A percentile compares a stretch with the other conserved stretches of the same genome.
These are phyloP conservation scores for Lentinula raphanica DNA, from an alignment of 768 basidiomycete species.

Conservation along the genomic window DNA sequence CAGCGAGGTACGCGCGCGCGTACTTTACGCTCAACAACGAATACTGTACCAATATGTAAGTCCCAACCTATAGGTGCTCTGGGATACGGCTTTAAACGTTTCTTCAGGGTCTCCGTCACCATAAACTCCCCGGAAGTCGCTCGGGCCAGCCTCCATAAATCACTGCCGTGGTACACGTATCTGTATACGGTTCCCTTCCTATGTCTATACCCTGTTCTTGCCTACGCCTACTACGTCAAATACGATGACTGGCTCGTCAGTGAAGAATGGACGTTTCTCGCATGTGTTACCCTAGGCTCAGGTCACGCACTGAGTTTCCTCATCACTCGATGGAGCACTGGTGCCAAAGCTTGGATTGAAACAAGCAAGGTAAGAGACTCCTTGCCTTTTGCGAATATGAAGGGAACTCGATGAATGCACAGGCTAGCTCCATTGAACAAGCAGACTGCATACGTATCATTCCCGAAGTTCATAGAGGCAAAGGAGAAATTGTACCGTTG, in stretches of 20 bases:
- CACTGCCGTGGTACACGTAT: slow-evolving; percentile 64
- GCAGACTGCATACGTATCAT: slow-evolving; percentile 82
- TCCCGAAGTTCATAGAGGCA: slow-evolving; percentile 75
- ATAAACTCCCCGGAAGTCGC: slow-evolving; percentile 67
- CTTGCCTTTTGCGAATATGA: background rate
- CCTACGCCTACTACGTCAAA: slow-evolving; percentile 87
- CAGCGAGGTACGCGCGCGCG: background rate
- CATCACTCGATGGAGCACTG: slow-evolving; percentile 83
- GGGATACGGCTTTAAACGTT: background rate
- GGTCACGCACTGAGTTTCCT: slow-evolving; percentile 92
- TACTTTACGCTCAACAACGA: background rate
- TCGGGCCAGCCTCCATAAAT: slow-evolving; percentile 58
- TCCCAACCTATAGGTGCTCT: background rate
- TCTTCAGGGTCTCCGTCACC: slow-evolving; percentile 38
- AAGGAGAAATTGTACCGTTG: slow-evolving; percentile 83
- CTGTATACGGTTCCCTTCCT: slow-evolving; percentile 75
- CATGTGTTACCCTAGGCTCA: slow-evolving; percentile 76
- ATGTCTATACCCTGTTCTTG: slow-evolving; percentile 75
- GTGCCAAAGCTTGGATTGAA: slow-evolving; percentile 74
- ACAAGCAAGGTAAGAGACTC: slow-evolving; percentile 54
- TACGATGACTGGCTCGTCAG: slow-evolving; percentile 89
- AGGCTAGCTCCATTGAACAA: slow-evolving; percentile 61
- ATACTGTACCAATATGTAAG: background rate
- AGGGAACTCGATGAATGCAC: background rate
- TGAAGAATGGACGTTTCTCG: slow-evolving; percentile 97